Evolutionary conservation across 352 stramenopile genomes (phyloP).

Genomic region (Phytophthora tentaculata): DNA sequence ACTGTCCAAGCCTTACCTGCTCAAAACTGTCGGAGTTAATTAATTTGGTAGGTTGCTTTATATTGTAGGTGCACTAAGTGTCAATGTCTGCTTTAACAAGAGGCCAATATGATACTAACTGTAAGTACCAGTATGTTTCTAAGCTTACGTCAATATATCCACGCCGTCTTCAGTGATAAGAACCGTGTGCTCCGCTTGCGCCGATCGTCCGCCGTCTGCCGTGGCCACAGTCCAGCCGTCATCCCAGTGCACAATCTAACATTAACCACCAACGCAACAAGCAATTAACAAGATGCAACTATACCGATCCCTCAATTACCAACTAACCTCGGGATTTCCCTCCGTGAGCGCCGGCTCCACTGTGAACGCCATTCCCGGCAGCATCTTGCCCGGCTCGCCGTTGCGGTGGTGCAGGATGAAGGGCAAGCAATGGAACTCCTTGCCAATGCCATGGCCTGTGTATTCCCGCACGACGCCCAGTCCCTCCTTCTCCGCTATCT

Average conservation of each 20-base stretch:
- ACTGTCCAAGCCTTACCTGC: no score
- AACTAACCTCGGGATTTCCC: slow-evolving; percentile 77
- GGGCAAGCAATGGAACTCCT: slow-evolving; percentile 95
- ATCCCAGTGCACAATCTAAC: slow-evolving; percentile 90
- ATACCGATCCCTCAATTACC: neutral
- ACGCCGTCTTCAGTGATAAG: slow-evolving; percentile 95
- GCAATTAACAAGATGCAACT: neutral
- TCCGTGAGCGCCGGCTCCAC: slow-evolving; percentile 98
- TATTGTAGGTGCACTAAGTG: no score
- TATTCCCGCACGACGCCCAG: slow-evolving; percentile 93
- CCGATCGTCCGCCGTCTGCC: slow-evolving; percentile 91
- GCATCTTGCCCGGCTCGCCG: slow-evolving; percentile 76
- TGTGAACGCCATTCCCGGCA: slow-evolving; percentile 98
- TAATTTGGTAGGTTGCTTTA: no score
- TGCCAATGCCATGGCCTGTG: slow-evolving; percentile 96
- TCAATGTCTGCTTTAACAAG: no score
- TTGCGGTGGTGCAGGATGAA: slow-evolving; percentile 95
- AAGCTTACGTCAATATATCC: slow-evolving; percentile 95
- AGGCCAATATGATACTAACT: no score
- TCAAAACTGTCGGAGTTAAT: no score
- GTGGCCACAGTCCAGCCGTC: slow-evolving; percentile 98
- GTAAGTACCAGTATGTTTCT: no score
- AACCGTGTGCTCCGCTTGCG: slow-evolving; percentile 98
- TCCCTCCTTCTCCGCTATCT: slow-evolving; percentile 77
- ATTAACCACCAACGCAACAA: slow-evolving; percentile 2